Conservation (phyloP, 805 yeast species). For the Kluyveromyces lactis region DNA sequence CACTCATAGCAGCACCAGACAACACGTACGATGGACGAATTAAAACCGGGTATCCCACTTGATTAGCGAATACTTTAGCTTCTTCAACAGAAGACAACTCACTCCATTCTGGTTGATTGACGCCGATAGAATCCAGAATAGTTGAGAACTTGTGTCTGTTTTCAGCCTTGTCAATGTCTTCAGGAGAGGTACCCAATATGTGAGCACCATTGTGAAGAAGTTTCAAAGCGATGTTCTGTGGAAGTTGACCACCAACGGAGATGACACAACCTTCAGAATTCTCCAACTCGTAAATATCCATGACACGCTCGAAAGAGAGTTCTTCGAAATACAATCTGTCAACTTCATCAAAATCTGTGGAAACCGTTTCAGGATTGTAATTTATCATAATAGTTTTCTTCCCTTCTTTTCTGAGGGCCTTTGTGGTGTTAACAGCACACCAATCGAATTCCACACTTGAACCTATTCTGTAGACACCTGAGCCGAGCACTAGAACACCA, state of each 20-base stretch:
- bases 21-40: constrained; percentile 96
- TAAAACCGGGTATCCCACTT: constrained; percentile 89
- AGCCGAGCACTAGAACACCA: constrained; percentile 91
- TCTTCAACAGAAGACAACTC: constrained; percentile 81
- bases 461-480: constrained; percentile 99
- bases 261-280: constrained; percentile 85
- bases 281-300: constrained; percentile 95
- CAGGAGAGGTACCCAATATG: constrained; percentile 89
- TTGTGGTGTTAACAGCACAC: constrained; percentile 97
- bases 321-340: constrained; percentile 96
- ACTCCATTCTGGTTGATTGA: constrained; percentile 98
- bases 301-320: constrained; percentile 87
- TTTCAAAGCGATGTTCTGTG: constrained; percentile 89
- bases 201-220: constrained; percentile 77
- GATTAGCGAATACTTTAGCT: constrained; percentile 76
- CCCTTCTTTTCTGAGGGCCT: constrained; percentile 83
- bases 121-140: constrained; percentile 82
- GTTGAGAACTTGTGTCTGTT: constrained; percentile 97
- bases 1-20: constrained; percentile 98
- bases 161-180: constrained; percentile 93
- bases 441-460: constrained; percentile 98
- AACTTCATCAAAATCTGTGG: constrained; percentile 97
- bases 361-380: constrained; percentile 97
- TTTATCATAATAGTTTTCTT: constrained; percentile 92
- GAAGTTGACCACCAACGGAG: constrained; percentile 96